Evolutionary conservation across 345 rosid species (phyloP), one percentile per base, ranked within the genome.

Genomic region (Hibiscus tridactylites): DNA sequence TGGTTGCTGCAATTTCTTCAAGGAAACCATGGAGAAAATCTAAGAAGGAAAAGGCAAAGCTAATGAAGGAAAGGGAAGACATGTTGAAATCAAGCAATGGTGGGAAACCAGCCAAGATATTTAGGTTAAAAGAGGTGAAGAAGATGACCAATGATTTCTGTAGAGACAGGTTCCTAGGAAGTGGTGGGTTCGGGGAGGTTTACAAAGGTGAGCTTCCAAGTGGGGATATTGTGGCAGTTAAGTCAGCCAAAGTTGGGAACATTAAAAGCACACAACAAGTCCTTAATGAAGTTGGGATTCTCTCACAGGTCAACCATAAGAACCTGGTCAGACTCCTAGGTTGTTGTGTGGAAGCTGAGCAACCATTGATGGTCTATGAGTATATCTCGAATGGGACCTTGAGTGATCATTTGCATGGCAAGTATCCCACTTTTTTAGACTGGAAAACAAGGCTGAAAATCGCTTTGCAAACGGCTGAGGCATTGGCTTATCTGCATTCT

Each of bases 301-400:
- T 88, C 19, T 84, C 90, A 37, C 87, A 84, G 68, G 88, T 88
- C 74, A 88, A 88, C 77, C 92, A 88, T 81, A 86, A 80, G 78
- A 78, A 83, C 82, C 74, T 88, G 76, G 92, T 88, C 11, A 75
- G 75, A 54, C 86, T 85, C 74, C 65, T 88, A 60, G 92, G 90
- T 44, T 86, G 87, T 72, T 88, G 92, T 16, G 74, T 86, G 9
- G 92, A 88, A 73, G 75, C 83, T 0, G 88, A 84, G 42, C 83
- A 77, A 54, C 90, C 92, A 46, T 24, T 88, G 80, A 77, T 88
- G 88, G 76, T 88, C 73, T 88, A 86, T 16, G 90, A 88, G 57
- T 88, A 74, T 67, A 83, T 88, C 21, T 71, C 83, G 10, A 88
- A 84, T 16, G 92, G 90, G 53, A 88, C 90, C 44, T 84, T 88